phyloP scores from a whole-genome alignment of 441 rosid genomes.

The Erodium texanum region DNA sequence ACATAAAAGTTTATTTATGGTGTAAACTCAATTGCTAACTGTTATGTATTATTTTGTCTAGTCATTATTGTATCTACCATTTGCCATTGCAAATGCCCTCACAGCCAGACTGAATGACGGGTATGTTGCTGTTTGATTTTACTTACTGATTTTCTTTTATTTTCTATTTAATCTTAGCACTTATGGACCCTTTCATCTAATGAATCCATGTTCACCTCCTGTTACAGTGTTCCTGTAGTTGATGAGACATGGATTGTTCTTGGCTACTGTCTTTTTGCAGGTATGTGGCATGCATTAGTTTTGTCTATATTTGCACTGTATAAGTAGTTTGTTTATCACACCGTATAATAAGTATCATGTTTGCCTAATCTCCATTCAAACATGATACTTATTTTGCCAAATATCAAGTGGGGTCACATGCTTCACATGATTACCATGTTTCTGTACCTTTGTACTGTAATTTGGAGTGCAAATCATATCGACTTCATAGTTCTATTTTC shows the following conservation, averaged over 20 bases:
- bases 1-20: conserved; percentile 1
- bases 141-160: not conserved
- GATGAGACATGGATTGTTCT: conserved; percentile 89
- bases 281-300: conserved; percentile 22
- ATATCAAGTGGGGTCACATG: no score
- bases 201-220: conserved; percentile 11
- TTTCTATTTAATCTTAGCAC: conserved; percentile 8
- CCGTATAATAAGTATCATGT: no score
- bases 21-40: conserved; percentile 10
- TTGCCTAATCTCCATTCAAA: not conserved
- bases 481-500: not conserved
- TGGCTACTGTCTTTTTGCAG: conserved; percentile 78
- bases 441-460: not conserved
- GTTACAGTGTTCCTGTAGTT: conserved; percentile 70
- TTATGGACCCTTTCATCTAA: conserved; percentile 6
- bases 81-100: conserved; percentile 83
- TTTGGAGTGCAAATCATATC: not conserved
- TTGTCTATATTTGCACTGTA: no score
- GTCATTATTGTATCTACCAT: conserved; percentile 88
- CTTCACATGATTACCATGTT: no score
- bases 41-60: conserved; percentile 22
- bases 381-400: no score
- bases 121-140: conserved; percentile 26
- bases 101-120: conserved; percentile 79
- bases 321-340: no score